These are phyloP conservation scores for Phialophora verrucosa DNA, from an alignment of 2,329 filamentous ascomycete species.

Conservation along the genomic window DNA sequence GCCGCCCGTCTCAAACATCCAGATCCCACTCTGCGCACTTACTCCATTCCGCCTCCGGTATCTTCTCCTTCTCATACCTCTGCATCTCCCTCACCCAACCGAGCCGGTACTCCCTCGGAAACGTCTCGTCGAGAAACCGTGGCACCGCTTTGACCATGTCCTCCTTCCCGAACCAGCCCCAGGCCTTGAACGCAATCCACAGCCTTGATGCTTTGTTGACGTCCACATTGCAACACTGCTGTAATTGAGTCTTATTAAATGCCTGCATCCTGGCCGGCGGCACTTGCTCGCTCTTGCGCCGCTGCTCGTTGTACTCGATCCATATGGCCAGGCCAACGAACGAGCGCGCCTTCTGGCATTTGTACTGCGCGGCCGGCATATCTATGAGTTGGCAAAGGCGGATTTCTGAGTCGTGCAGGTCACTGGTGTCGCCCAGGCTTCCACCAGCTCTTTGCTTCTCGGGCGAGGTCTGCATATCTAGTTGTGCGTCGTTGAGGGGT, in stretches of 20 bases:
- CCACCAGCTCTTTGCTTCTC: not conserved
- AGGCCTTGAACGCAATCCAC: conserved; percentile 17
- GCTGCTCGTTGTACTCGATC: conserved; percentile 18
- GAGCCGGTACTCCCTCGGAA: not conserved
- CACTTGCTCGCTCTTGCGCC: not conserved
- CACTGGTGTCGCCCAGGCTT: conserved; percentile 13
- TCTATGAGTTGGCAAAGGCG: conserved; percentile 18
- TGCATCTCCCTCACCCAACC: not conserved
- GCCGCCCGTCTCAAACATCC: not conserved
- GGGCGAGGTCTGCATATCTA: not conserved
- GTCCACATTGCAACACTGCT: conserved; percentile 27
- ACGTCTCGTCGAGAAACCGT: not conserved
- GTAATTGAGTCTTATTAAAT: conserved; percentile 21
- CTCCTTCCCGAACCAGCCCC: conserved; percentile 24
- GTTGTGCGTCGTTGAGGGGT: not conserved
- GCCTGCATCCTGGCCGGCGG: conserved; percentile 17
- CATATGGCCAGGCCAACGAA: conserved; percentile 30
- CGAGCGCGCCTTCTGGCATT: conserved; percentile 29
- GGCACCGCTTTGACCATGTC: not conserved
- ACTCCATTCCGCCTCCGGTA: not conserved
- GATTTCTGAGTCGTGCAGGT: conserved; percentile 22
- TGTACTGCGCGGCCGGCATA: conserved; percentile 24
- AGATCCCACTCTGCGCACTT: not conserved
- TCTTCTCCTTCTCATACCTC: not conserved
- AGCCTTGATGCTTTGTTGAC: conserved; percentile 26